Base-by-base conservation (phyloP, 2,329 filamentous ascomycete genomes). In the Verruconis gallopava region DNA sequence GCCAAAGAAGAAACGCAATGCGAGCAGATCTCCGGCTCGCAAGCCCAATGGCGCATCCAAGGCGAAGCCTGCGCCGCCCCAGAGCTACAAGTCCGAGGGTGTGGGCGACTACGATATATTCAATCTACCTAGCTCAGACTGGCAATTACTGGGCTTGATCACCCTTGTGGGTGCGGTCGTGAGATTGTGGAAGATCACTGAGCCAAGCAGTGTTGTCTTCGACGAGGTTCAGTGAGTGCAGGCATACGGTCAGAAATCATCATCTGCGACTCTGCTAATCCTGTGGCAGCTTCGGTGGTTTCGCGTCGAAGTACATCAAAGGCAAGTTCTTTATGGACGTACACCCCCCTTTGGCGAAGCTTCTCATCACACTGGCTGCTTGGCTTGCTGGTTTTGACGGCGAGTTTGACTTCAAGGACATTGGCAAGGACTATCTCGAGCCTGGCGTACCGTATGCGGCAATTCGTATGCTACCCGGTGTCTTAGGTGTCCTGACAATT, bases 261-360 rank as follows among this genome's bases (percentile, higher is more conserved):
- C 13, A 15, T 30, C 18, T 19, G 18, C 5, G 13, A 12, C 9
- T 11, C 25, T 42, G 42, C 58, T 60, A 40, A 58, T 47, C 38
- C 18, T 12, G 17, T 12, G 33, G 13, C 55, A 94, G 86, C 66
- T 98, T 98, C 62, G 91, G 91, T 61, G 91, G 91, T 38, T 98
- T 98, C 60, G 91, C 91, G 50, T 85, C 83, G 53, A 98, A 98
- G 65, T 98, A 98, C 64, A 96, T 98, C 73, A 96, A 98, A 71
- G 91, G 91, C 56, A 81, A 74, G 60, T 98, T 98, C 74, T 98
- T 98, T 64, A 98, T 98, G 91, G 91, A 98, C 60, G 91, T 98
- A n/a, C 91, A 98, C 60, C 91, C 91, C 21, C 91, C 91, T 36
- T 73, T 98, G 46, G 91, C 91, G 50, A 98, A 98, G 70, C 77